A percentile compares a stretch with the other conserved stretches of the same genome.
Conservation (phyloP, 2,329 filamentous ascomycete species). For the Lachnellula cervina region DNA sequence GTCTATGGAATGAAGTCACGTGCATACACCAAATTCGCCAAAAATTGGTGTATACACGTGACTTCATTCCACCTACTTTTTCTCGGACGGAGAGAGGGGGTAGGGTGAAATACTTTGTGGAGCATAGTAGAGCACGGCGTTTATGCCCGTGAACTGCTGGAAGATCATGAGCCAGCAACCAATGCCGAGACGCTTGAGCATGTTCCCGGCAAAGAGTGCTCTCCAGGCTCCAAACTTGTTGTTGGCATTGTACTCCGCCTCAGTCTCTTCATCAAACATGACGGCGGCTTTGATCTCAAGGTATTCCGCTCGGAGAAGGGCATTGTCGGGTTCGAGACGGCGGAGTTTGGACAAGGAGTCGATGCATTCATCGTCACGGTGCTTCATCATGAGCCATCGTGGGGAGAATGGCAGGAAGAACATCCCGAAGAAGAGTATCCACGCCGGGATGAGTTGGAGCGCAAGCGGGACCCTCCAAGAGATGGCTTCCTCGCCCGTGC, state of each 20-base stretch:
- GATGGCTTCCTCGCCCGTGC: conserved; percentile 40
- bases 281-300: conserved; percentile 44
- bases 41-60: too few species aligned
- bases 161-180: conserved; percentile 45
- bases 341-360: conserved; percentile 41
- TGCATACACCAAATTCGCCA: too few species aligned
- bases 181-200: conserved; percentile 42
- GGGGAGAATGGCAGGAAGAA: conserved; percentile 41
- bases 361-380: conserved; percentile 43
- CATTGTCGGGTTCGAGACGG: conserved; percentile 36
- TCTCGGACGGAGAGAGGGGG: too few species aligned
- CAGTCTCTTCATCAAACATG: conserved; percentile 39
- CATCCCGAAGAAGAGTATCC: conserved; percentile 41
- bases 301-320: conserved; percentile 40
- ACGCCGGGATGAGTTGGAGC: conserved; percentile 42
- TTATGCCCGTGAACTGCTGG: conserved; percentile 42
- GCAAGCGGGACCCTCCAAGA: conserved; percentile 43
- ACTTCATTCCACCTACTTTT: too few species aligned
- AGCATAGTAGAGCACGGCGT: conserved; percentile 39
- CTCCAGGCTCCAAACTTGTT: conserved; percentile 38
- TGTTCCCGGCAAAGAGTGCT: conserved; percentile 43
- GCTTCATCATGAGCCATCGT: conserved; percentile 41
- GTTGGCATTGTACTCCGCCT: conserved; percentile 41
- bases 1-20: too few species aligned
- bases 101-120: conserved; percentile 34